Evolutionary conservation across 2,329 filamentous ascomycete species (phyloP), one percentile per base, ranked within the genome.

Genomic region (Aspergillus viridinutans): DNA sequence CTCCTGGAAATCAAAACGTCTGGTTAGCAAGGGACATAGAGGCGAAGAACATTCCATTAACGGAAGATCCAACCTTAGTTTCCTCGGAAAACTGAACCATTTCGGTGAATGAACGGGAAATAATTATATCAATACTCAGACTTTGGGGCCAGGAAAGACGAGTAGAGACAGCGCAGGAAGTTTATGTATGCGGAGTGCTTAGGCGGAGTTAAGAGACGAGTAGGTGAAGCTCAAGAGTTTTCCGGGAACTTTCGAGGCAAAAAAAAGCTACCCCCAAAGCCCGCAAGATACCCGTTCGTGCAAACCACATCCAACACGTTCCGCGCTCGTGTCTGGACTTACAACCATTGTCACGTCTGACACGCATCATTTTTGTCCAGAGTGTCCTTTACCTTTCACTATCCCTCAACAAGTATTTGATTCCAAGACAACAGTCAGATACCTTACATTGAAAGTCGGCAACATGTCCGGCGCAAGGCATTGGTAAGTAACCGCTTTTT

Each of bases 41-140:
- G 52, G n/a, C 12, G 45, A 26, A 23, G 32, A 49, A 49, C 23
- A 50, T 32, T 45, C 20, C 28, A 42, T 50, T 26, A 51, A 55
- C 53, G 63, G 63, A 29, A 42, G 40, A 38, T 54, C 70, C 50
- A 63, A 96, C 93, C 89, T 97, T 97, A 72, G 92, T 92, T 81
- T 99, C 94, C 79, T 99, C 94, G 52, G 94, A 97, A 65, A 97
- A 87, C 66, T 83, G 81, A 70, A 85, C 82, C 73, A 75, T 82
- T 48, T 65, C 49, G 52, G 25, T 42, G 49, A 35, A 35, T 49
- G 21, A 48, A 28, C 23, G 3, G 32, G 28, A n/a, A 10, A 38
- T 1, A 29, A 8, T 12, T 28, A 29, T 35, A 26, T 43, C 6
- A 17, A 40, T 25, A 50, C 20, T 29, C 17, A 28, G 23, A 25